Base-by-base conservation (phyloP, 2,329 filamentous ascomycete species). In the Zopfia rhizophila region DNA sequence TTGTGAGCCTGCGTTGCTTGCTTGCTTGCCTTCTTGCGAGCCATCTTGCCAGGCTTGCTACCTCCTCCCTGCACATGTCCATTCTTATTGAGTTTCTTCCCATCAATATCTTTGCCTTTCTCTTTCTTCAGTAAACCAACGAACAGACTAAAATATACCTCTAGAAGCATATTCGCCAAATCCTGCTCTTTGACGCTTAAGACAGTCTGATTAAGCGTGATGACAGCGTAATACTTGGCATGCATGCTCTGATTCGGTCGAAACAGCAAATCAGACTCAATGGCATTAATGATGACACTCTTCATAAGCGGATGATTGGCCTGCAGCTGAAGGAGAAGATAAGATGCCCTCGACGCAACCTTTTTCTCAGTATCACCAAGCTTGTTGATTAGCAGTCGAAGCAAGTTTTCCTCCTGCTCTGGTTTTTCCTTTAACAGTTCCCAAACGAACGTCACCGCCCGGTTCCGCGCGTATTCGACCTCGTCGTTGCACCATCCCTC, bases 131-230 rank as follows among this genome's bases (percentile, higher is more conserved):
- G 76, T 22, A 97, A 78, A 10, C 86, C 80, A 11, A 95, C 83
- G 65, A 99, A 99, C 27, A 96, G 78, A 23, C 87, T 85, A 68
- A 99, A 99, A 75, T 97, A 99, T 31, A 97, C 92, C 40, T 90
- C 85, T 27, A 99, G 78, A 11, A 99, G 79, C 40, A 88, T 84
- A 63, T 89, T 87, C 6, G 92, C 92, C 13, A 96, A 82, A 13
- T 84, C 80, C 27, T 91, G 87, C 65, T 97, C 93, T 61, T 88
- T 94, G 42, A 76, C 83, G 70, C 90, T 96, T 37, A 99, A 75
- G 37, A 97, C 92, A 0, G 93, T 97, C 74, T 99, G 95, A 69
- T 99, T 99, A 37, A 99, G 80, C 0, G 94, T 97, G 69, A 97
- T 97, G 69, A 96, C 87, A 23, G 91, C 92, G 72, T 96, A 97